Conservation (phyloP, 352 stramenopile species). For the Pythium monospermum region DNA sequence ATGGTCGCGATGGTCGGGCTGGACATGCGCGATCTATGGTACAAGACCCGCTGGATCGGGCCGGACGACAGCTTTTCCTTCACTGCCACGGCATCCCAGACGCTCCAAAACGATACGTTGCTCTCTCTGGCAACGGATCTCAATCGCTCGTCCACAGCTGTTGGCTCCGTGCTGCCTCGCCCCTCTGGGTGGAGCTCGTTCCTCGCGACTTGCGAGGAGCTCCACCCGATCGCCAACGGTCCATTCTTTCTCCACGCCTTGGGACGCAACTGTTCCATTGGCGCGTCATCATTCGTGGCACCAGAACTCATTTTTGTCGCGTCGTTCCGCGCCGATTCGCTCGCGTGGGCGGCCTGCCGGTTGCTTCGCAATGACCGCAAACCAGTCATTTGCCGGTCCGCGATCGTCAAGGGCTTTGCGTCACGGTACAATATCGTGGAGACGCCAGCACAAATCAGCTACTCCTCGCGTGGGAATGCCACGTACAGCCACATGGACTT, state of each 20-base stretch:
- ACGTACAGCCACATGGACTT: neutral
- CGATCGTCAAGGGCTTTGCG: neutral
- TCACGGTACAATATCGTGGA: constrained; percentile 8
- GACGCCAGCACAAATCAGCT: constrained; percentile 6
- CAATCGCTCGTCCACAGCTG: neutral
- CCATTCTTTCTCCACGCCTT: constrained; percentile 16
- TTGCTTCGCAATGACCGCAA: constrained; percentile 5
- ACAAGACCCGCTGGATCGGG: constrained; percentile 22
- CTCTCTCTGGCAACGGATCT: neutral
- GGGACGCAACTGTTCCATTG: constrained; percentile 14
- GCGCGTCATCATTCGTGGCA: neutral
- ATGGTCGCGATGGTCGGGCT: constrained; percentile 13
- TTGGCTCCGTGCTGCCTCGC: neutral
- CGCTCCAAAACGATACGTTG: constrained; percentile 2
- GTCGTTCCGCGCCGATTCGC: constrained; percentile 2
- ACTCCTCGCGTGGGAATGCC: neutral
- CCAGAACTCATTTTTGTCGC: constrained; percentile 2
- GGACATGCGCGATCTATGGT: constrained; percentile 20
- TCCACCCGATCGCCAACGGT: constrained; percentile 8
- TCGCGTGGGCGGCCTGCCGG: constrained; percentile 14
- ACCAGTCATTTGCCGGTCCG: constrained; percentile 7
- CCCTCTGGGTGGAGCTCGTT: constrained; percentile 16
- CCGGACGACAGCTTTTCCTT: constrained; percentile 20
- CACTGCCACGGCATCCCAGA: constrained; percentile 3
- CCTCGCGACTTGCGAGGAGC: constrained; percentile 9